Base-by-base conservation (phyloP, 495 filamentous ascomycete genomes). In the Hypoxylon perforatum region DNA sequence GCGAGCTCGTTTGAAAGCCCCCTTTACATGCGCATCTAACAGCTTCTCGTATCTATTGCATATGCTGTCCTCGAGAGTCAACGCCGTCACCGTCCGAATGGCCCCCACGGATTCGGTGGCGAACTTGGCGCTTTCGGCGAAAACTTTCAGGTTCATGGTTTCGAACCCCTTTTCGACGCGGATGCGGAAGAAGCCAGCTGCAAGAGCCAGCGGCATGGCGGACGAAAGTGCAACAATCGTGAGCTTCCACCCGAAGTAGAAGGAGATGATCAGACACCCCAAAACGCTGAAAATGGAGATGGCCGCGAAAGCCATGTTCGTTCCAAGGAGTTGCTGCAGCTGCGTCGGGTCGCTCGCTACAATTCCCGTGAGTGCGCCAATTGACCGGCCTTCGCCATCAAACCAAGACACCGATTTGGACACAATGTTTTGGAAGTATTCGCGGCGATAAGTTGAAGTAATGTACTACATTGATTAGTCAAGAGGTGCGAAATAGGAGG, bases 291-390 rank as follows among this genome's bases (percentile, higher is more conserved):
- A 65, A 10, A 83, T 52, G 1, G 82, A 84, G 48, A 84, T 80
- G 30, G 80, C 71, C 14, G 81, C 78, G 52, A 87, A 77, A 11
- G 80, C 78, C 70, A 84, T 79, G 46, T 86, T 85, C 6, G 78
- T 80, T n/a, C 87, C 85, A 0, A 90, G 70, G 3, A 91, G 66
- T 51, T 90, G 86, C 64, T 91, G 84, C 0, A 92, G 75, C 42
- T 87, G 85, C 19, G 80, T 85, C 0, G 89, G 84, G 58, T 89
- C 85, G 1, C 79, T 86, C 8, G 85, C 76, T 0, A 91, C 78
- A 1, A 80, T 75, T 2, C 81, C 82, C 0, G 80, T 83, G 22
- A 86, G 72, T 5, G 82, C 73, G n/a, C 83, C 83, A 10, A 81
- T 74, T 0, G 81, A 81, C 51, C 82, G 81, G 19, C 76, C 71